phyloP scores from a whole-genome alignment of 2,329 filamentous ascomycete genomes.

The Phialocephala subalpina region DNA sequence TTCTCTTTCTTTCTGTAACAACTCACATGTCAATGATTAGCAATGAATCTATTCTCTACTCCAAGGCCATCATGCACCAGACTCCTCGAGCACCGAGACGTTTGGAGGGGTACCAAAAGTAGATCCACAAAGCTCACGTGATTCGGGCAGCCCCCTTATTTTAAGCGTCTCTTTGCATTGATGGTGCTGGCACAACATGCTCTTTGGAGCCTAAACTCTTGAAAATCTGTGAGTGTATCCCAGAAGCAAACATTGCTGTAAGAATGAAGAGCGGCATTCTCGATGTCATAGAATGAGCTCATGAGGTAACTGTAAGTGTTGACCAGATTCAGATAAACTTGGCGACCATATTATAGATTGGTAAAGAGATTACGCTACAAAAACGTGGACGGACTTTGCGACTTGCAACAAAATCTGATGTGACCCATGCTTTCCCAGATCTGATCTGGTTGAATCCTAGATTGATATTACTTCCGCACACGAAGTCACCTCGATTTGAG shows the following conservation, averaged over 20 bases:
- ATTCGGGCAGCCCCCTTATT: background rate
- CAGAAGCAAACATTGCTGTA: no score
- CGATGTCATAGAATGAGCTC: background rate
- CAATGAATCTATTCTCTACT: background rate
- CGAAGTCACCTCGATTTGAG: background rate
- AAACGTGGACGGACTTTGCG: conserved; percentile 29
- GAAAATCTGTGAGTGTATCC: no score
- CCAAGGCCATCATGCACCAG: background rate
- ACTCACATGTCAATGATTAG: background rate
- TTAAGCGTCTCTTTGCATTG: background rate
- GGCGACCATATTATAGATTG: background rate
- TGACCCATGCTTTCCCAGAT: conserved; percentile 1
- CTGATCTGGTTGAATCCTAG: background rate
- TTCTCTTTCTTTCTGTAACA: conserved; percentile 2
- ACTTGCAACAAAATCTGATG: conserved; percentile 34
- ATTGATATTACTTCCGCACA: background rate
- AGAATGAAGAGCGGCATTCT: no score
- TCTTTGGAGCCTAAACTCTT: background rate
- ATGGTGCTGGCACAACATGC: background rate
- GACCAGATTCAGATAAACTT: background rate
- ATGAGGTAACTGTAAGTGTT: no score
- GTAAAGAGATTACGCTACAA: conserved; percentile 35
- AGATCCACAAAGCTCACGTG: background rate
- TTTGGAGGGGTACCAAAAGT: no score
- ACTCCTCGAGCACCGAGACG: no score